Percentiles rank a stretch among this genome's conserved stretches.
phyloP scores from a whole-genome alignment of 169 alveolate species.

The Cryptosporidium muris region DNA sequence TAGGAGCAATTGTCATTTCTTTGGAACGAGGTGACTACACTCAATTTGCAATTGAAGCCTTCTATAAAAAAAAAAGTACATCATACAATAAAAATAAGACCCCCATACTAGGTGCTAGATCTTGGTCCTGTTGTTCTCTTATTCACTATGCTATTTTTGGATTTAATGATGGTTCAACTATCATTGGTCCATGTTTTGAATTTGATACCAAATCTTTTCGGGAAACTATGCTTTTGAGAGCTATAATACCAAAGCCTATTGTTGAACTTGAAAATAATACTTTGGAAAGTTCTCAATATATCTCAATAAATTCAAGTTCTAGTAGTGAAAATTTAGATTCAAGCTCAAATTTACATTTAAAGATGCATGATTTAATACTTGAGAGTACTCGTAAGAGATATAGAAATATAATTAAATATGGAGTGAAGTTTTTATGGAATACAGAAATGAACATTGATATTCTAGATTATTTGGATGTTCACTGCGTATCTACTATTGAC shows the following conservation, averaged over 20 bases:
- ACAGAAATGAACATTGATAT: constrained; percentile 1
- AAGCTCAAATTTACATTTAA: background rate
- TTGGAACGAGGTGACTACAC: constrained; percentile 53
- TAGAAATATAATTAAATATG: constrained; percentile 5
- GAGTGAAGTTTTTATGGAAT: constrained; percentile 10
- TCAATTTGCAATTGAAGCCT: constrained; percentile 53
- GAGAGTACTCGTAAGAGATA: constrained; percentile 8
- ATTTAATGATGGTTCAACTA: constrained; percentile 64
- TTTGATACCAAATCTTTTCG: constrained; percentile 64
- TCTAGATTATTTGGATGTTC: constrained; percentile 48
- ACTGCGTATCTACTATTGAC: constrained; percentile 30
- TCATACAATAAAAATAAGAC: constrained; percentile 7
- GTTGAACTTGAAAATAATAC: background rate
- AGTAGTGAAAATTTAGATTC: background rate
- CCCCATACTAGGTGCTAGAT: constrained; percentile 59
- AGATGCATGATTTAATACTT: constrained; percentile 21
- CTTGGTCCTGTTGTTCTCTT: constrained; percentile 58
- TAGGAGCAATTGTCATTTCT: constrained; percentile 53
- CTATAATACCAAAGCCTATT: constrained; percentile 2
- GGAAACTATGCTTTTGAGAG: constrained; percentile 39
- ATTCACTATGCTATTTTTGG: constrained; percentile 61
- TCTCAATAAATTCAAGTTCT: too few species aligned
- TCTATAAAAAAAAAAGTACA: constrained; percentile 19
- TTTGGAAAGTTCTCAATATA: background rate
- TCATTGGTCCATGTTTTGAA: constrained; percentile 67